phyloP scores from a whole-genome alignment of 768 basidiomycete genomes.

The Gymnopilus junonius region DNA sequence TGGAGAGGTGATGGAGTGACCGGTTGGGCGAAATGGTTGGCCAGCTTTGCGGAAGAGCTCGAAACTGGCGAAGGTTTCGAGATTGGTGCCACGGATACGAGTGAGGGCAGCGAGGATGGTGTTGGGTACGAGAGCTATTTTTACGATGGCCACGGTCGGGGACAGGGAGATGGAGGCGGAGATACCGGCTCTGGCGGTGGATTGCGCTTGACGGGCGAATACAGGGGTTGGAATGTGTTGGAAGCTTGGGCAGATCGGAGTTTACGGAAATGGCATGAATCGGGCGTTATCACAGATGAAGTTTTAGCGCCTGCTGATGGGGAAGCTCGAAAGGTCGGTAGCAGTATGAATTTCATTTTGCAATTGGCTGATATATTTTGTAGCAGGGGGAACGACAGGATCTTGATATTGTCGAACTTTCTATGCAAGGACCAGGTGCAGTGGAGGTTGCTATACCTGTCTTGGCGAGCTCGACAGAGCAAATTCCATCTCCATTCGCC shows the following conservation, averaged over 20 bases:
- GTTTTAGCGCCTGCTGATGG: conserved; percentile 40
- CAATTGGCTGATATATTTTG: conserved; percentile 1
- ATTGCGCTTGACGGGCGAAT: conserved; percentile 80
- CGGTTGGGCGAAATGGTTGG: conserved; percentile 96
- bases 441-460: conserved; percentile 66
- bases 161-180: conserved; percentile 79
- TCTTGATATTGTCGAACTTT: conserved; percentile 47
- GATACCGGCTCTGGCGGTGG: conserved; percentile 73
- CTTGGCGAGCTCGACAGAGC: conserved; percentile 44
- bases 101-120: conserved; percentile 81
- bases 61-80: conserved; percentile 91
- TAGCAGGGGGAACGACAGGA: conserved; percentile 28
- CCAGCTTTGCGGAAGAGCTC: conserved; percentile 88
- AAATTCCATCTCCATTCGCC: conserved; percentile 36
- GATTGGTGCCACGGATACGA: conserved; percentile 61
- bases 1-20: conserved; percentile 89
- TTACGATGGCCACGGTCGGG: conserved; percentile 77
- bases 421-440: conserved; percentile 46
- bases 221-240: conserved; percentile 89
- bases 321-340: conserved; percentile 42
- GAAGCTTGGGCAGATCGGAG: conserved; percentile 95
- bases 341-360: not conserved
- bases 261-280: conserved; percentile 83
- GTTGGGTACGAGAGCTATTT: conserved; percentile 89
- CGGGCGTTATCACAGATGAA: conserved; percentile 67